Evolutionary conservation across 78 protist genomes (phyloP).

Genomic region (Dictyostelium brefeldianum): DNA sequence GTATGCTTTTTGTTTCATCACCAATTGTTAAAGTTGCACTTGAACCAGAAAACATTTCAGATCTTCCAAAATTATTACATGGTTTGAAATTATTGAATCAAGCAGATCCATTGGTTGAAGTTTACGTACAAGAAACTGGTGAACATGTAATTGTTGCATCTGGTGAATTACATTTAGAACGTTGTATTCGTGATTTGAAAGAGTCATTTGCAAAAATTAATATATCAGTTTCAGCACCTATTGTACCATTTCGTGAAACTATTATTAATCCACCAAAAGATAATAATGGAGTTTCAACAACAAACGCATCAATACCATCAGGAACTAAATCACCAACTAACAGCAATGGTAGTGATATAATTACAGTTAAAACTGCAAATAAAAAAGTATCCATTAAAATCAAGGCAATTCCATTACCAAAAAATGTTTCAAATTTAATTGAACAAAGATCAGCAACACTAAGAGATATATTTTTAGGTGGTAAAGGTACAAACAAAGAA

Average conservation of each 20-base stretch:
- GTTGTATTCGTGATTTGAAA: slow-evolving; percentile 93
- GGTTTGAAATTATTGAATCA: slow-evolving; percentile 95
- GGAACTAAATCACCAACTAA: not conserved
- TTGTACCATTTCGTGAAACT: slow-evolving; percentile 96
- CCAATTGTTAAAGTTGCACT: slow-evolving; percentile 96
- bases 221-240: slow-evolving; percentile 90
- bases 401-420: slow-evolving; percentile 83
- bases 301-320: not conserved
- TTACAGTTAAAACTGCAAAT: slow-evolving; percentile 77
- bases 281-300: not conserved
- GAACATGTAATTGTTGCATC: slow-evolving; percentile 94
- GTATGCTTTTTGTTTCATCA: slow-evolving; percentile 79
- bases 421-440: slow-evolving; percentile 50
- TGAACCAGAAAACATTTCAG: slow-evolving; percentile 85
- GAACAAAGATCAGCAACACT: slow-evolving; percentile 71
- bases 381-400: slow-evolving; percentile 63
- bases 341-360: not conserved
- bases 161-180: slow-evolving; percentile 97
- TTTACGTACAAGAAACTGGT: slow-evolving; percentile 90
- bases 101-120: slow-evolving; percentile 95
- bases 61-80: slow-evolving; percentile 76
- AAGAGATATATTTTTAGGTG: slow-evolving; percentile 69
- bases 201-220: slow-evolving; percentile 90
- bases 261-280: slow-evolving; percentile 25
- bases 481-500: slow-evolving; percentile 47